Evolutionary conservation across 495 filamentous ascomycete genomes (phyloP).

Genomic region (Xylaria nigripes): DNA sequence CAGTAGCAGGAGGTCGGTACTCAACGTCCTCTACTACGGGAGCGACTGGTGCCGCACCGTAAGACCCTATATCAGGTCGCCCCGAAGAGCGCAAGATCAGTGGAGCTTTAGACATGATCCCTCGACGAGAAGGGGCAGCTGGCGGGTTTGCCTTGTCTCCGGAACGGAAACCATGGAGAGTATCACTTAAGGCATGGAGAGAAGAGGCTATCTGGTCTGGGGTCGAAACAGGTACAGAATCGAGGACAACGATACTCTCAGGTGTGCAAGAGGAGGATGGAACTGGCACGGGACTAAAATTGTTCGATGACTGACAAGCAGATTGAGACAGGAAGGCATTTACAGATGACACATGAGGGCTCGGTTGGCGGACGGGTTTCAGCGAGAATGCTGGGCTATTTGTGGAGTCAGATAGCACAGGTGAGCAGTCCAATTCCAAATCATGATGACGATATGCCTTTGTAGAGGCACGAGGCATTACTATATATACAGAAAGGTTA

Average conservation of each 20-base stretch:
- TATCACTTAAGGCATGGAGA: constrained; percentile 20
- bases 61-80: constrained; percentile 33
- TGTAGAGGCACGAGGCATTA: constrained; percentile 9
- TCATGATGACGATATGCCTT: background rate
- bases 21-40: constrained; percentile 13
- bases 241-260: background rate
- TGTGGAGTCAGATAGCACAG: constrained; percentile 1
- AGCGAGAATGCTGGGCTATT: constrained; percentile 5
- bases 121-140: constrained; percentile 11
- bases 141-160: constrained; percentile 17
- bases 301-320: constrained; percentile 7
- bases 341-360: background rate
- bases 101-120: constrained; percentile 46
- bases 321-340: background rate
- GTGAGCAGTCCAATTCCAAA: background rate
- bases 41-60: constrained; percentile 17
- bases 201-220: constrained; percentile 13
- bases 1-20: background rate
- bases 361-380: background rate
- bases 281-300: background rate
- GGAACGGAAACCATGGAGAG: constrained; percentile 12
- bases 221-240: background rate
- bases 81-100: constrained; percentile 53
- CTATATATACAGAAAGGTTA: background rate
- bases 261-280: background rate